phyloP scores from a whole-genome alignment of 1,284 basidiomycete genomes.

The Malassezia globosa region DNA sequence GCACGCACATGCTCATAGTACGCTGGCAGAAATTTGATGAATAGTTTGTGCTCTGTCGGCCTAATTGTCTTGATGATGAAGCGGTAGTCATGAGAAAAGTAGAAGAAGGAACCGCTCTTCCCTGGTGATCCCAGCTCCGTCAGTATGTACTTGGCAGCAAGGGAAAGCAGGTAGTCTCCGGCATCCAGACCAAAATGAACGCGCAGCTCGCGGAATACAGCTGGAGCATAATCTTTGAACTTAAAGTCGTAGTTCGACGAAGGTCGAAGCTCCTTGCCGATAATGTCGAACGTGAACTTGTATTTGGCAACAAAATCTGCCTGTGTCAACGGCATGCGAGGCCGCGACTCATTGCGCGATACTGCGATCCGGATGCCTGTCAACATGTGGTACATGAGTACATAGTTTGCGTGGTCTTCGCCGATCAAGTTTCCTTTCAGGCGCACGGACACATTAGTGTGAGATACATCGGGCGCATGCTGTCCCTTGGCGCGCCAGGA shows the following conservation, averaged over 20 bases:
- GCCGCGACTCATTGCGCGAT: conserved; percentile 89
- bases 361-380: conserved; percentile 93
- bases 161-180: conserved; percentile 86
- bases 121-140: conserved; percentile 96
- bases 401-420: conserved; percentile 94
- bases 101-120: conserved; percentile 97
- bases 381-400: conserved; percentile 99
- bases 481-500: conserved; percentile 37
- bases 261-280: conserved; percentile 92
- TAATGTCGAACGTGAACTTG: conserved; percentile 93
- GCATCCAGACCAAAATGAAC: conserved; percentile 92
- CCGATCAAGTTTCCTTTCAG: conserved; percentile 90
- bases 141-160: conserved; percentile 94
- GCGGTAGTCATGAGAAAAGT: conserved; percentile 94
- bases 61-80: conserved; percentile 99
- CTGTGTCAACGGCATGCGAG: conserved; percentile 67
- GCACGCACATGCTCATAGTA: conserved; percentile 78
- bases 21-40: conserved; percentile 68
- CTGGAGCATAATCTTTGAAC: conserved; percentile 98
- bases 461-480: conserved; percentile 8
- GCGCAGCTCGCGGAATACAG: conserved; percentile 88
- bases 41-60: conserved; percentile 84
- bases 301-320: conserved; percentile 81
- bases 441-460: conserved; percentile 48
- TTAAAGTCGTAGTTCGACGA: conserved; percentile 95